Evolutionary conservation across 805 yeast genomes (phyloP).

Genomic region (Starmera amethionina): DNA sequence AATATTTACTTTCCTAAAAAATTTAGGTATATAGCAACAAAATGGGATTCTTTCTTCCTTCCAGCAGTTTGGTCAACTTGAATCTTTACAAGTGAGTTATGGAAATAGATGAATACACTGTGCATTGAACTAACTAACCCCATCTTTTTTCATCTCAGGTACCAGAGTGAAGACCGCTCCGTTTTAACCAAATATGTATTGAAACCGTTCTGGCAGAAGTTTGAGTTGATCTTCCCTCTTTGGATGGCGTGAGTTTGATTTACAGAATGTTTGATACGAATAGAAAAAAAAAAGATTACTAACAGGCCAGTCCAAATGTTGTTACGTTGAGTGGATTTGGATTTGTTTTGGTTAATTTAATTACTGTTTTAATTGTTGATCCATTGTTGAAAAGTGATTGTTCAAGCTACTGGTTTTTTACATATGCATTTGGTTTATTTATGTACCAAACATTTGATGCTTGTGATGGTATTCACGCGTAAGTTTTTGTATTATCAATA

Average conservation of each 20-base stretch:
- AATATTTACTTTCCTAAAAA: too few species aligned
- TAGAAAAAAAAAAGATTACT: background rate
- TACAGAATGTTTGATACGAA: too few species aligned
- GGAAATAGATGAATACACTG: background rate
- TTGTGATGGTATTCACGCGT: slow-evolving; percentile 90
- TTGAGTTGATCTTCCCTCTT: slow-evolving; percentile 67
- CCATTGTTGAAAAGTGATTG: slow-evolving; percentile 48
- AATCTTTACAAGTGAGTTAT: slow-evolving; percentile 38
- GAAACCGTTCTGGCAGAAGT: slow-evolving; percentile 73
- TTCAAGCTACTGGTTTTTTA: slow-evolving; percentile 70
- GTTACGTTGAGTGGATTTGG: slow-evolving; percentile 73
- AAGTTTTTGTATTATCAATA: slow-evolving; percentile 1
- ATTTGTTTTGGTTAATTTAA: slow-evolving; percentile 57
- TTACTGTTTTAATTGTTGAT: slow-evolving; percentile 60
- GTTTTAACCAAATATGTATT: slow-evolving; percentile 62
- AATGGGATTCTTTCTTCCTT: slow-evolving; percentile 64
- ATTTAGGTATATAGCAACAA: background rate
- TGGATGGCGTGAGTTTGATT: slow-evolving; percentile 52
- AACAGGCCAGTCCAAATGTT: slow-evolving; percentile 50
- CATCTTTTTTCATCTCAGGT: slow-evolving; percentile 23
- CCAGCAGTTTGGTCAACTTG: slow-evolving; percentile 37
- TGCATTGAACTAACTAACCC: background rate
- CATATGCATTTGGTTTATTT: slow-evolving; percentile 75
- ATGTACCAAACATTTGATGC: slow-evolving; percentile 94
- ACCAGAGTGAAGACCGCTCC: slow-evolving; percentile 76